Conservation (phyloP, 305 asterid genomes). For the Fraxinus sp. region DNA sequence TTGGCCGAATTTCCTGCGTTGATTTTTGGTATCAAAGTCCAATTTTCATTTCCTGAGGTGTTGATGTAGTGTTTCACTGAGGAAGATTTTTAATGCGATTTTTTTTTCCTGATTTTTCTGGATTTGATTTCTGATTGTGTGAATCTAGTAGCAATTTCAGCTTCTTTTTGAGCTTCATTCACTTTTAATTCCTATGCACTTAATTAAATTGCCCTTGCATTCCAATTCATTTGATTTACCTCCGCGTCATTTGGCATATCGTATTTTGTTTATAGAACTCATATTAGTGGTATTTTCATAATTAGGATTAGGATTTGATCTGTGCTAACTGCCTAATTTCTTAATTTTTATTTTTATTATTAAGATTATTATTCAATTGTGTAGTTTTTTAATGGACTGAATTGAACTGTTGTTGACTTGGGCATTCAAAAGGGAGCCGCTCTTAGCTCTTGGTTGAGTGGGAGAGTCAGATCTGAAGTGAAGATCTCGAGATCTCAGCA, state of each 20-base stretch:
- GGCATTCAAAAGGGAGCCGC: conserved; percentile 33
- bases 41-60: conserved; percentile 18
- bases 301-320: conserved; percentile 23
- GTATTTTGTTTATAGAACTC: neutral
- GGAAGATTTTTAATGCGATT: conserved; percentile 18
- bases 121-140: conserved; percentile 23
- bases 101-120: conserved; percentile 7
- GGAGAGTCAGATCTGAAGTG: conserved; percentile 51
- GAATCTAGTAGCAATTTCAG: conserved; percentile 5
- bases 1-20: conserved; percentile 18
- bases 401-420: conserved; percentile 32
- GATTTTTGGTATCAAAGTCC: conserved; percentile 20
- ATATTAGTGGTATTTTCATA: conserved; percentile 16
- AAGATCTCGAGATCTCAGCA: conserved; percentile 43
- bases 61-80: conserved; percentile 39
- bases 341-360: neutral
- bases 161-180: conserved; percentile 21
- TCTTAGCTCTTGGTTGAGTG: conserved; percentile 35
- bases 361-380: neutral
- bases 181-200: neutral
- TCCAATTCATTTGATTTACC: conserved; percentile 17
- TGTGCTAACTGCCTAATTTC: conserved; percentile 5
- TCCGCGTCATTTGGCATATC: neutral
- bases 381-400: conserved; percentile 21
- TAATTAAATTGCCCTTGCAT: neutral